These are phyloP conservation scores for Saraca asoca DNA, from an alignment of 331 rosid species.

Conservation along the genomic window DNA sequence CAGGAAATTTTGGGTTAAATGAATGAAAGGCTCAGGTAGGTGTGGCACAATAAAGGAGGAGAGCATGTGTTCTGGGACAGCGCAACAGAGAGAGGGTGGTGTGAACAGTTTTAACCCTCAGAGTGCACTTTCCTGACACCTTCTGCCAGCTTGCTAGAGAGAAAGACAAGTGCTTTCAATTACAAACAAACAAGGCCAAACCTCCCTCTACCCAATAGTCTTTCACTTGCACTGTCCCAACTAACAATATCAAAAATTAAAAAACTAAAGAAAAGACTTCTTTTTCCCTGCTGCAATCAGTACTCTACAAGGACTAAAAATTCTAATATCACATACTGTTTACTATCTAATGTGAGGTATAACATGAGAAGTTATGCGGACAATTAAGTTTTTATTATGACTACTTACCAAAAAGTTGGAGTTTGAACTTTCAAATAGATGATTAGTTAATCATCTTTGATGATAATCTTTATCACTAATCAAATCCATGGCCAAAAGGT, in stretches of 20 bases:
- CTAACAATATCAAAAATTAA: background rate
- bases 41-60: slow-evolving; percentile 41
- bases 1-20: slow-evolving; percentile 44
- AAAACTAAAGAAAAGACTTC: too few relatives aligned
- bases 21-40: slow-evolving; percentile 47
- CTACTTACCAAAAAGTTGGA: slow-evolving; percentile 32
- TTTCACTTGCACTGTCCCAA: slow-evolving; percentile 45
- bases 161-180: slow-evolving; percentile 58
- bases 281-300: too few relatives aligned
- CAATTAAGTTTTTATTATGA: background rate
- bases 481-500: background rate
- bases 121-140: slow-evolving; percentile 73
- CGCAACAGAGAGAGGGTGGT: slow-evolving; percentile 38
- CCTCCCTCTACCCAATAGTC: slow-evolving; percentile 51
- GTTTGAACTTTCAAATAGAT: background rate
- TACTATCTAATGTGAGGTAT: too few relatives aligned
- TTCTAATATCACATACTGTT: too few relatives aligned
- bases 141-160: slow-evolving; percentile 39
- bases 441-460: background rate
- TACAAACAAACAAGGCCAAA: slow-evolving; percentile 51
- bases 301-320: too few relatives aligned
- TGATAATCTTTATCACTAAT: background rate
- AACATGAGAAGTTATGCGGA: background rate
- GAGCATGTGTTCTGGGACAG: slow-evolving; percentile 77
- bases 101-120: slow-evolving; percentile 60